Conservation (phyloP, 805 yeast genomes). For the Candida nitratophila region DNA sequence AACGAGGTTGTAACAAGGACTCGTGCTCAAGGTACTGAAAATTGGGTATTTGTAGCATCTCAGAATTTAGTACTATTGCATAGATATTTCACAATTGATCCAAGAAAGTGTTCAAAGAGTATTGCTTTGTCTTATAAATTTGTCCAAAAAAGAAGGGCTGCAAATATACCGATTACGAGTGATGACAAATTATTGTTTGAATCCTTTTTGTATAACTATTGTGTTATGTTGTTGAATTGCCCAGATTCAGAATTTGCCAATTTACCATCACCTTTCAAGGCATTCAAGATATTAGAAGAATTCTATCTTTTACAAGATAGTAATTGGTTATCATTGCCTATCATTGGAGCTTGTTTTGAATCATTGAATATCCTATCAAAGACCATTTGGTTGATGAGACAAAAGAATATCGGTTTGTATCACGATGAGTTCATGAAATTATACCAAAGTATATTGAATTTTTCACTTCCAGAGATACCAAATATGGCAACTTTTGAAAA, state of each 20-base stretch:
- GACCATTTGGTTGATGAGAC: constrained; percentile 1
- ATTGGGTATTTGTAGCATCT: constrained; percentile 5
- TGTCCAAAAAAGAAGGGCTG: constrained; percentile 1
- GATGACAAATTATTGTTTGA: constrained; percentile 4
- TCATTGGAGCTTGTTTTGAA: constrained; percentile 1
- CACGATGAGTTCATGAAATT: neutral
- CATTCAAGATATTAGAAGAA: neutral
- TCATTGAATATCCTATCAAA: neutral
- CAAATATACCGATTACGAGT: neutral
- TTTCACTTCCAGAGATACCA: neutral
- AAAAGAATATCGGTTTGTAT: neutral
- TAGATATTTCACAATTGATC: constrained; percentile 1
- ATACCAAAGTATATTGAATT: neutral
- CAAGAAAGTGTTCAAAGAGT: neutral
- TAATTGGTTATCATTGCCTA: neutral
- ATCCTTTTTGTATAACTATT: constrained; percentile 3
- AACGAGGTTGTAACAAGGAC: neutral
- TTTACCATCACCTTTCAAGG: constrained; percentile 2
- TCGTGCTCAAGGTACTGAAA: constrained; percentile 2
- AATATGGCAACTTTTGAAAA: neutral
- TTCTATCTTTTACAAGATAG: neutral
- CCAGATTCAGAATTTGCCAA: neutral
- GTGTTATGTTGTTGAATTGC: neutral
- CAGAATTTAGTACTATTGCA: constrained; percentile 1
- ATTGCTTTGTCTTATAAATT: constrained; percentile 1